phyloP scores from a whole-genome alignment of 305 asterid genomes.

The Ilex paraguariensis region DNA sequence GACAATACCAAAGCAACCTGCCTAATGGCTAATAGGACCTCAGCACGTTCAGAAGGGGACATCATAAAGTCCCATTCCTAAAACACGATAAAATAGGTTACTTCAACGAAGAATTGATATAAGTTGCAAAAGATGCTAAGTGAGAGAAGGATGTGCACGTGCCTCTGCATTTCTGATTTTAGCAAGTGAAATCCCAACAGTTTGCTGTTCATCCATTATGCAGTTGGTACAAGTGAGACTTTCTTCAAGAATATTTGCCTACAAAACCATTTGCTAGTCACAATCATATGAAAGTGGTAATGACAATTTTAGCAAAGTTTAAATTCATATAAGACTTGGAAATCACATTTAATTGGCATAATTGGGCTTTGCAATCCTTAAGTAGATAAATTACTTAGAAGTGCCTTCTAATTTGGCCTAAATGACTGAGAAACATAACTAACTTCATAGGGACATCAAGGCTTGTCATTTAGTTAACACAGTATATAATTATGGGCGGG shows the following conservation, averaged over 20 bases:
- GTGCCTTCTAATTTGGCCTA: too few species aligned
- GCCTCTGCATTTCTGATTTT: slow-evolving; percentile 76
- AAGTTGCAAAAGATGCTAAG: slow-evolving; percentile 15
- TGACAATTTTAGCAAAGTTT: slow-evolving; percentile 1
- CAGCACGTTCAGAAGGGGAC: slow-evolving; percentile 75
- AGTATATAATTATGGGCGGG: too few species aligned
- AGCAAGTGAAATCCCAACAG: slow-evolving; percentile 46
- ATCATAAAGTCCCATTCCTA: slow-evolving; percentile 86
- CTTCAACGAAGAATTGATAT: slow-evolving; percentile 16
- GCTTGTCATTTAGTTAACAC: too few species aligned
- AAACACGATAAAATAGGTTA: slow-evolving; percentile 22
- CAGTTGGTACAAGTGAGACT: slow-evolving; percentile 45
- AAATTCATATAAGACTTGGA: too few species aligned
- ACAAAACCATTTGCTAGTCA: slow-evolving; percentile 2
- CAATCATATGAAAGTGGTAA: slow-evolving; percentile 20
- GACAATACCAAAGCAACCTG: slow-evolving; percentile 58
- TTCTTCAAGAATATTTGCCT: slow-evolving; percentile 92
- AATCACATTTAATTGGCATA: neutral
- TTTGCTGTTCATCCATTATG: slow-evolving; percentile 46
- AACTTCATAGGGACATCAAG: too few species aligned
- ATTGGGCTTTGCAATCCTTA: neutral
- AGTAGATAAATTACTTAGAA: neutral
- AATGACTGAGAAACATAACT: too few species aligned
- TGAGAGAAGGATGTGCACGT: slow-evolving; percentile 32
- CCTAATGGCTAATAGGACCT: slow-evolving; percentile 58